Conservation (phyloP, 1,284 basidiomycete species). For the Xerocomus nothofagi region DNA sequence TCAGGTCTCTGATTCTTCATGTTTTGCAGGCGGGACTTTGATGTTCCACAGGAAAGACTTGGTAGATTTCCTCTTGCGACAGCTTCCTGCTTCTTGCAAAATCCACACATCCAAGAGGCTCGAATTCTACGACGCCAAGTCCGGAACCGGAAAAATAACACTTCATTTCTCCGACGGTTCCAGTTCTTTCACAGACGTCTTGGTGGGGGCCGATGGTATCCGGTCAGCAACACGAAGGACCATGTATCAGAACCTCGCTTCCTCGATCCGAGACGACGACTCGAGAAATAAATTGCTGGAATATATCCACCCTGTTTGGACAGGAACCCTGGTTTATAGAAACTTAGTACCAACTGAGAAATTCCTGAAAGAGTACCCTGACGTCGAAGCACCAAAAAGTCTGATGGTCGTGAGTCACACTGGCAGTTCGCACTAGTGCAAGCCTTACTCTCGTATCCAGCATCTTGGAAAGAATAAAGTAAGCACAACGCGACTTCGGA, state of each 20-base stretch:
- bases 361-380: constrained; percentile 28
- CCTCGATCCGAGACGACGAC: constrained; percentile 2
- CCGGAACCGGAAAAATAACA: constrained; percentile 14
- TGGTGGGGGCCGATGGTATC: constrained; percentile 35
- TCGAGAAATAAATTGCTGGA: constrained; percentile 11
- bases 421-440: not conserved
- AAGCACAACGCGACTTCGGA: constrained; percentile 20
- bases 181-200: constrained; percentile 34
- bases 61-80: constrained; percentile 30
- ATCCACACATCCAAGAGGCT: constrained; percentile 37
- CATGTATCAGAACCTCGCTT: constrained; percentile 20
- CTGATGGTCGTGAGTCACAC: constrained; percentile 38
- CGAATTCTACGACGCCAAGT: constrained; percentile 21
- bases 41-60: constrained; percentile 37
- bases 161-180: constrained; percentile 37
- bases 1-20: not conserved
- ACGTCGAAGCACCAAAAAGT: constrained; percentile 34
- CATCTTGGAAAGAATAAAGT: constrained; percentile 46
- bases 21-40: constrained; percentile 26
- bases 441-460: constrained; percentile 25
- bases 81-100: constrained; percentile 30
- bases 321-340: constrained; percentile 23
- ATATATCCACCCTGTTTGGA: constrained; percentile 21
- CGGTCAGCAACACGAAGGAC: constrained; percentile 21
- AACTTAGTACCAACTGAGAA: constrained; percentile 16